Evolutionary conservation across 768 basidiomycete species (phyloP), one percentile per base, ranked within the genome.

Genomic region (Gloeophyllum trabeum): DNA sequence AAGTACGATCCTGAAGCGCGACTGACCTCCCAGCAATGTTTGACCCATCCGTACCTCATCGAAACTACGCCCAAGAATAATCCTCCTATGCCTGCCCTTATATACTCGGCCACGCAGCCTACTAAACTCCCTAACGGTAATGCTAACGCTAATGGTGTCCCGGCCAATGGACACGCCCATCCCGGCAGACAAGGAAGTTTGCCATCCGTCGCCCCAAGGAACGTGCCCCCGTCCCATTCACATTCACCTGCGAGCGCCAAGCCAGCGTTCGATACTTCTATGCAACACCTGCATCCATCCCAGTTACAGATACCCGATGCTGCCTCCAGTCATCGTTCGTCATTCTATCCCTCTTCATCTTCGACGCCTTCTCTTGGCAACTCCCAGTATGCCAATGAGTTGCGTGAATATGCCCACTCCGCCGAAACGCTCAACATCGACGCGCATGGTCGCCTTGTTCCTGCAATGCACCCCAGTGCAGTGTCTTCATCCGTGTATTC

Each of bases 1-100:
- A 84, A 79, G 53, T 98, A 96, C 62, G 89, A 98, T 53, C 93
- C 96, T 20, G 79, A 79, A 30, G 67, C 72, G 39, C 83, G 96
- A 22, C 68, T 97, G 39, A 96, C 92, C 1, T 84, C 88, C 44
- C 72, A 72, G 39, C 76, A 93, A 57, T 94, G 92, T 58, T 65
- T 96, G 47, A 76, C 90, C 24, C 92, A 97, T 58, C 70, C 79
- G 12, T 99, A 98, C 67, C 77, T 97, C 43, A 71, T 72, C 45
- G 88, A 96, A 61, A 88, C 84, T 10, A 65, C 68, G 46, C 76
- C 73, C 25, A 70, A 75, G 39, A 81, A 81, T 49, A 67, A 74
- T 51, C 76, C 81, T 18, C 79, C 79, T 16, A 62, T 19, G 10
- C 36, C 36, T 21, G 10, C 36, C 36, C 13, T 37, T 19, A 10